phyloP scores from a whole-genome alignment of 2,329 filamentous ascomycete genomes.

The Fusarium compactum region DNA sequence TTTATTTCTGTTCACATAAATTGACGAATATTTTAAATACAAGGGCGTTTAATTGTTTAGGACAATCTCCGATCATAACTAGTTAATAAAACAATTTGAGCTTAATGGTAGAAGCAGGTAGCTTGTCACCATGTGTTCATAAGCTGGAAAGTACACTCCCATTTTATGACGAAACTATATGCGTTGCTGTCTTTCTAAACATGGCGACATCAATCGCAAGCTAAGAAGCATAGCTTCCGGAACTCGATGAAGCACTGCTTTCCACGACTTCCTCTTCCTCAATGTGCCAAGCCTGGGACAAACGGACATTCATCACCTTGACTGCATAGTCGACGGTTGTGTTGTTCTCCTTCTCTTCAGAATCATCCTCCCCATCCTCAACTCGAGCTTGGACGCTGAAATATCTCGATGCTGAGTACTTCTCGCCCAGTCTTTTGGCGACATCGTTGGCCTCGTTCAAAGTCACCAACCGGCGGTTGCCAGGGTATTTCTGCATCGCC shows the following conservation, averaged over 20 bases:
- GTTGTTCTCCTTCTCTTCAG: conserved; percentile 39
- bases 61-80: conserved; percentile 39
- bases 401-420: conserved; percentile 55
- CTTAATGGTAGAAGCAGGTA: not conserved
- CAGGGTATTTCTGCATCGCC: conserved; percentile 49
- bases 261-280: not conserved
- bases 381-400: conserved; percentile 51
- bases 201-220: not conserved
- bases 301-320: conserved; percentile 31
- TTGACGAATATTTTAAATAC: conserved; percentile 36
- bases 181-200: not conserved
- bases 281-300: conserved; percentile 39
- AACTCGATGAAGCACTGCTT: not conserved
- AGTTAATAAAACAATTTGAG: not conserved
- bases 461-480: conserved; percentile 63
- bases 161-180: not conserved
- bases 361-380: conserved; percentile 34
- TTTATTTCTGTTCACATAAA: conserved; percentile 23
- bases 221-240: not conserved
- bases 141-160: not conserved
- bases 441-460: conserved; percentile 70
- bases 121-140: not conserved
- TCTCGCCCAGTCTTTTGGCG: conserved; percentile 66
- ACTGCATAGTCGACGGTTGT: conserved; percentile 50
- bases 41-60: conserved; percentile 30